Percentiles rank a stretch among this genome's conserved stretches.
Conservation (phyloP, 805 yeast genomes). For the Ogataea thermomethanolica region DNA sequence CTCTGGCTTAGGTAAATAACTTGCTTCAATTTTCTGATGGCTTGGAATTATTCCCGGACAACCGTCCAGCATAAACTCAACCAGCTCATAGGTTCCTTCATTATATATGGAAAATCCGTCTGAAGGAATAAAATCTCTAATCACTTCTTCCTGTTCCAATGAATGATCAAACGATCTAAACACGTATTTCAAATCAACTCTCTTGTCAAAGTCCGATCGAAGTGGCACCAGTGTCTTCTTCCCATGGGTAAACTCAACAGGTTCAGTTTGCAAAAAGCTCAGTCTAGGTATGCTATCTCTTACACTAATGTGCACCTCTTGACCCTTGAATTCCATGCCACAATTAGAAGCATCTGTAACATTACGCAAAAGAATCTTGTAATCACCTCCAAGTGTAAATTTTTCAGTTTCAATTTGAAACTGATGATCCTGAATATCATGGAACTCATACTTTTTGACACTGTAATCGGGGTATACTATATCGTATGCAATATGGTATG, state of each 20-base stretch:
- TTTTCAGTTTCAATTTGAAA: conserved; percentile 51
- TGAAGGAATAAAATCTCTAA: conserved; percentile 20
- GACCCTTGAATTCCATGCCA: conserved; percentile 60
- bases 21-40: conserved; percentile 22
- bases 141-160: conserved; percentile 4
- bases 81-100: conserved; percentile 43
- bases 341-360: conserved; percentile 79
- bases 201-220: conserved; percentile 32
- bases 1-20: conserved; percentile 31
- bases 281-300: conserved; percentile 63
- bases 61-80: conserved; percentile 38
- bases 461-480: conserved; percentile 56
- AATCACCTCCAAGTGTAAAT: conserved; percentile 68
- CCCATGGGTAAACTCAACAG: conserved; percentile 57
- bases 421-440: conserved; percentile 36
- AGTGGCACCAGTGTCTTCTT: conserved; percentile 55
- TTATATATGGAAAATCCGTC: conserved; percentile 33
- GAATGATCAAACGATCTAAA: conserved; percentile 25
- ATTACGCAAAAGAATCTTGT: conserved; percentile 56
- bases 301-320: conserved; percentile 64
- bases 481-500: conserved; percentile 69
- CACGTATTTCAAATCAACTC: conserved; percentile 32
- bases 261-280: conserved; percentile 29
- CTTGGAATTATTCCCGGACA: conserved; percentile 41
- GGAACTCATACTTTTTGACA: conserved; percentile 37